Conservation (phyloP, 2,329 filamentous ascomycete species). For the Paraconiothyrium brasiliense region DNA sequence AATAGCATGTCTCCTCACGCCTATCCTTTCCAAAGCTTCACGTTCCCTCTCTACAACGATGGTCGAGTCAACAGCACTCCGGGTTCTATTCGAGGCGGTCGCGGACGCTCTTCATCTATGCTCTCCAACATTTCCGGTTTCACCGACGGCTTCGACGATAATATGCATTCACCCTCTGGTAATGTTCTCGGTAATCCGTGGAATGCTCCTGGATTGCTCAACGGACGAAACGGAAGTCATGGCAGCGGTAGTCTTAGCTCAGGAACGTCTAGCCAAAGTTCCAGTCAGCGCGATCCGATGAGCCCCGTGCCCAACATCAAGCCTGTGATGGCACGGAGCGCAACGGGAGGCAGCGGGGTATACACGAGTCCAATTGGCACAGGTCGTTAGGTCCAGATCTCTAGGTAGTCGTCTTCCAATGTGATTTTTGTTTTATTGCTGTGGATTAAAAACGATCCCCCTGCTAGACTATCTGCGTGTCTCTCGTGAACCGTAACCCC, state of each 20-base stretch:
- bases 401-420: slow-evolving; percentile 30
- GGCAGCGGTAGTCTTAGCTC: slow-evolving; percentile 59
- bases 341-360: slow-evolving; percentile 40
- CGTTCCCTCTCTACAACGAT: slow-evolving; percentile 45
- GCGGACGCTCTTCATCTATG: slow-evolving; percentile 62
- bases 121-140: slow-evolving; percentile 62
- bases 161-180: slow-evolving; percentile 33
- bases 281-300: slow-evolving; percentile 51
- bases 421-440: slow-evolving; percentile 36
- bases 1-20: slow-evolving; percentile 48
- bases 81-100: slow-evolving; percentile 47
- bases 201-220: slow-evolving; percentile 49
- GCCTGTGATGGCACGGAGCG: slow-evolving; percentile 45
- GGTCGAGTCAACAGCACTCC: slow-evolving; percentile 43
- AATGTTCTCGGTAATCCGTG: slow-evolving; percentile 48
- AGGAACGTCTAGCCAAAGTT: slow-evolving; percentile 52
- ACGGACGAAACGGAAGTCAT: slow-evolving; percentile 55
- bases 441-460: slow-evolving; percentile 14
- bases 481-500: background rate
- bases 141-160: slow-evolving; percentile 57
- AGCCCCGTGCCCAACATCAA: slow-evolving; percentile 47
- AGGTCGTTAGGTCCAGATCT: slow-evolving; percentile 22
- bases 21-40: slow-evolving; percentile 48
- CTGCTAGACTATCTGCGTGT: background rate
- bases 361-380: slow-evolving; percentile 43